Base-by-base conservation (phyloP, 192 early-diverging fungal genomes). In the Umbelopsis sp. region DNA sequence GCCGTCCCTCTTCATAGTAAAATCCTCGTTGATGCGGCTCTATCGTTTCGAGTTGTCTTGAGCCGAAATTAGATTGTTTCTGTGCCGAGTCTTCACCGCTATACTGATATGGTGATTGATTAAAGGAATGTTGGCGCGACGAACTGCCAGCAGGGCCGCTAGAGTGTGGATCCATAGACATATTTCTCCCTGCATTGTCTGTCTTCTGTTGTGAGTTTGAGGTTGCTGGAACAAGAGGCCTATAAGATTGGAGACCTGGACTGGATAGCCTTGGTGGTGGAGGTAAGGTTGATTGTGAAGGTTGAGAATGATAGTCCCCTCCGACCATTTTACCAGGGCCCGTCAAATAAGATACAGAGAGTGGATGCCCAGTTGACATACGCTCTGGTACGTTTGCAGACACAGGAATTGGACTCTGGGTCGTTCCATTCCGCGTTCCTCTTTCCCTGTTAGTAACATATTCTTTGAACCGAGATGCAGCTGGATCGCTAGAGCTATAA, bases 11-110 rank as follows among this genome's bases (percentile, higher is more conserved):
- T 43, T 78, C 69, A 45, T 74, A 78, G 56, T 78, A 78, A 49
- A 78, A 78, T 0, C 72, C 77, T n/a, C 77, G 68, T 59, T 78
- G 77, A 12, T 66, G 56, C 32, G 72, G 77, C 45, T 74, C 77
- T 70, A 78, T 78, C 4, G 56, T 62, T 32, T 62, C 56, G 12
- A 62, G 24, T 7, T 22, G 26, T 34, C 31, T 36, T 0, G 29
- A 4, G 26, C 29, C 29, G 26, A 29, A 62, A 8, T 34, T 34
- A 8, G 26, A 32, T 32, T 20, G 10, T 17, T 34, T 29, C 2
- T 62, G 56, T 20, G 56, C 5, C 11, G 26, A 32, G 16, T 62
- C 56, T 36, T 62, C 38, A 6, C 38, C 56, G 8, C 29, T 10
- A 34, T 34, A 29, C 2, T 22, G 16, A 17, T 22, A 26, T 16